These are phyloP conservation scores for Medicago lupulina DNA, from an alignment of 306 rosid genomes.

Conservation along the genomic window DNA sequence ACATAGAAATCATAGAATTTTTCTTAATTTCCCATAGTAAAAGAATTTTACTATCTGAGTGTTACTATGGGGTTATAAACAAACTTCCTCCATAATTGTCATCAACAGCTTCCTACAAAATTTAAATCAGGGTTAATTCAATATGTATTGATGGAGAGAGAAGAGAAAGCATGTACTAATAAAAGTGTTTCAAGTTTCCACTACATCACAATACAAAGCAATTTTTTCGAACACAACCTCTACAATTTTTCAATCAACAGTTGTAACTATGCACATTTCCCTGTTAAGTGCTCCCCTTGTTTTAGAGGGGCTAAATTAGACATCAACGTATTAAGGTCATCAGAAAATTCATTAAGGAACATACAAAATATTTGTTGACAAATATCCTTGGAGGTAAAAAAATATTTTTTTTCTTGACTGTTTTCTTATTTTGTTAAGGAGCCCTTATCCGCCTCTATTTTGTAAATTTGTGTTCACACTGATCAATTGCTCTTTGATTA, in stretches of 20 bases:
- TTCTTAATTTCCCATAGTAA: slow-evolving; percentile 26
- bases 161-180: slow-evolving; percentile 27
- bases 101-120: slow-evolving; percentile 67
- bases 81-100: slow-evolving; percentile 86
- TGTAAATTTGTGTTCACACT: background rate
- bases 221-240: background rate
- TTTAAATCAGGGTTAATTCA: slow-evolving; percentile 15
- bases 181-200: slow-evolving; percentile 29
- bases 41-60: slow-evolving; percentile 24
- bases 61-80: slow-evolving; percentile 49
- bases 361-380: slow-evolving; percentile 20
- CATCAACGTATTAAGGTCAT: background rate
- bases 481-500: background rate
- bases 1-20: slow-evolving; percentile 20
- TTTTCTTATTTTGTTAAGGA: slow-evolving; percentile 11
- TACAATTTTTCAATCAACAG: background rate
- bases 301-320: background rate
- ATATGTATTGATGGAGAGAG: slow-evolving; percentile 14
- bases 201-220: background rate
- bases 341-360: slow-evolving; percentile 17
- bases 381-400: background rate
- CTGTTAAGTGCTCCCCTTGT: background rate
- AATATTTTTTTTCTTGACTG: background rate
- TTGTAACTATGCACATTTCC: background rate
- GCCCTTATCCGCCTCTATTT: background rate